Base-by-base conservation (phyloP, 768 basidiomycete genomes). In the Podaxis sp. region DNA sequence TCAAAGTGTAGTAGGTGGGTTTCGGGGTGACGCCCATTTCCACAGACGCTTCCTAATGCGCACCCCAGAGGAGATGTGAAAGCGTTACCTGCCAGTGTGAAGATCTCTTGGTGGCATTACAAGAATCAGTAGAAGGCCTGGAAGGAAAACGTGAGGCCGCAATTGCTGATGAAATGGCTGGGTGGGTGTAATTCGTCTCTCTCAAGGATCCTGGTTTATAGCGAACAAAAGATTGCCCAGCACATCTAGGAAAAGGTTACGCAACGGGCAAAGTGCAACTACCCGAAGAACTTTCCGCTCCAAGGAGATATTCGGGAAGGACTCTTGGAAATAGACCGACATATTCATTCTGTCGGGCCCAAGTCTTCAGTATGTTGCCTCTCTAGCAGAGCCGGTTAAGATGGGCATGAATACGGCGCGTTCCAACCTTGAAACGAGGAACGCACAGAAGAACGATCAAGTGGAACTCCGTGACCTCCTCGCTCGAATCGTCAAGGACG, bases 251-350 rank as follows among this genome's bases (percentile, higher is more conserved):
- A 66, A 53, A 77, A 73, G 61, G 69, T 78, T 25, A 59, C 63
- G 38, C 73, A 76, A 50, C 80, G 79, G 80, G 71, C 74, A 22
- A 66, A 64, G 3, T 73, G 75, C 67, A 73, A 67, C 63, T 73
- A 67, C 17, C 62, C 79, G 12, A 74, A 72, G 61, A 76, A 75
- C 58, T 76, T 80, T 66, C 51, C 79, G 15, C 68, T 69, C 46
- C 78, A 76, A 65, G 61, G 69, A 22, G 78, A 78, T 54, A 77
- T 82, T n/a, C 75, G 74, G 61, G 70, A 77, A 37, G 79, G 76
- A 1, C 74, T 81, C 46, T 74, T 77, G 54, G 66, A 71, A 41
- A 68, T 79, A 33, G 68, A 78, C 60, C 72, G 69, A 27, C 73
- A 79, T 49, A 73, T 82, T n/a, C 74, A 77, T 50, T 67, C 64